Evolutionary conservation across 1,284 basidiomycete species (phyloP).

Genomic region (Papiliotrema terrestris): DNA sequence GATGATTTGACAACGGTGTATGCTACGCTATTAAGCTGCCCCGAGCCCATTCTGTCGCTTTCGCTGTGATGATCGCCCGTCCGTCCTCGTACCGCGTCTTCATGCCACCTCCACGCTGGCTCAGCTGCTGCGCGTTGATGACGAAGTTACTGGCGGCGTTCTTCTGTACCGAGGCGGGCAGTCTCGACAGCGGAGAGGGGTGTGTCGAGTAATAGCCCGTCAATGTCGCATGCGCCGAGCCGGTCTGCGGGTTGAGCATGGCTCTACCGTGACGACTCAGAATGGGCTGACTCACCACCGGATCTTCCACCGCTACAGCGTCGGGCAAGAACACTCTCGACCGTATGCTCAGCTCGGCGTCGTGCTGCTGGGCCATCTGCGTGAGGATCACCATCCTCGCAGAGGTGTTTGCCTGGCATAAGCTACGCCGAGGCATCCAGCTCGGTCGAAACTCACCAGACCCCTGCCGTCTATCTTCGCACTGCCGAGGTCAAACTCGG

Average conservation of each 20-base stretch:
- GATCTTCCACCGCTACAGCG: background rate
- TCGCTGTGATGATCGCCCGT: background rate
- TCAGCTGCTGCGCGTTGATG: background rate
- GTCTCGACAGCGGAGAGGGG: background rate
- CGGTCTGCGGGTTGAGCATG: conserved; percentile 10
- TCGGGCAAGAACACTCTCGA: conserved; percentile 14
- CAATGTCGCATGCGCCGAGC: conserved; percentile 15
- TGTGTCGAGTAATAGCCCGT: conserved; percentile 19
- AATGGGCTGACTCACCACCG: background rate
- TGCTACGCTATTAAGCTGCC: background rate
- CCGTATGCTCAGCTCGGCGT: conserved; percentile 1
- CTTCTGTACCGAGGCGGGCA: background rate
- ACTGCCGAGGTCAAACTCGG: conserved; percentile 7
- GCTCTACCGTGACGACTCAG: background rate
- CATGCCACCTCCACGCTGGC: conserved; percentile 1
- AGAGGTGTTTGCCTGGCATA: background rate
- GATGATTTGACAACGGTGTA: too few relatives aligned
- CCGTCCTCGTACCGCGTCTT: background rate
- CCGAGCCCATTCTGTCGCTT: background rate
- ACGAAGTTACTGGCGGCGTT: background rate
- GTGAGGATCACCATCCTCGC: conserved; percentile 9
- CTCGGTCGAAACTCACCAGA: conserved; percentile 1
- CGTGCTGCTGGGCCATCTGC: conserved; percentile 2
- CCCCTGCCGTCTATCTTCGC: conserved; percentile 4
- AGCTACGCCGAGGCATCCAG: background rate